Conservation (phyloP, 192 early-diverging fungal genomes). For the Coemansia sp. region DNA sequence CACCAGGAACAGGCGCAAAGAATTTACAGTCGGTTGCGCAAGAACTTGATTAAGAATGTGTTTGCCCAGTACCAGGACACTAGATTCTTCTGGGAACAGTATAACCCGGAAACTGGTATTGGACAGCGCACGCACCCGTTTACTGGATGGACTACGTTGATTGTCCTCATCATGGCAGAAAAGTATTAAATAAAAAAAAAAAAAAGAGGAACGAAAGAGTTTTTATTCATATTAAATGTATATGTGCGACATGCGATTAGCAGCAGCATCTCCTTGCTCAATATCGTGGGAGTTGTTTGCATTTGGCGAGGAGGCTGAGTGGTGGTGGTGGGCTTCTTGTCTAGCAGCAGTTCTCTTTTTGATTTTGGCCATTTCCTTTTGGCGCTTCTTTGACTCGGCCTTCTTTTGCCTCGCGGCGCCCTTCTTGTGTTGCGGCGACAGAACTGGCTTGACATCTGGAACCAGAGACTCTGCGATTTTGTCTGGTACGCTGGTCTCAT, state of each 20-base stretch:
- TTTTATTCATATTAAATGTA: too few relatives aligned
- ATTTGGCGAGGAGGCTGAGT: not conserved
- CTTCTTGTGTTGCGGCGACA: constrained; percentile 7
- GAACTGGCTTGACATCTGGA: not conserved
- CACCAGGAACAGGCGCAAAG: constrained; percentile 66
- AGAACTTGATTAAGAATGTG: constrained; percentile 77
- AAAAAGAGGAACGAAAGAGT: too few relatives aligned
- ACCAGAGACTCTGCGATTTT: not conserved
- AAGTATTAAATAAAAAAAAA: constrained; percentile 62
- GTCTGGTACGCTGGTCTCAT: not conserved
- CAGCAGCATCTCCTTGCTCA: not conserved
- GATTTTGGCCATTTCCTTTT: constrained; percentile 36
- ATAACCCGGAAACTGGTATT: constrained; percentile 71
- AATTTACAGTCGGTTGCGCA: constrained; percentile 76
- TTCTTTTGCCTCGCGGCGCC: constrained; percentile 31
- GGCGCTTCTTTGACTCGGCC: constrained; percentile 39
- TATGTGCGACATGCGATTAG: constrained; percentile 24
- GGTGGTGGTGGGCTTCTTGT: not conserved
- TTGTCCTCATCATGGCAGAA: constrained; percentile 86
- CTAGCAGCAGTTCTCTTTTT: constrained; percentile 31
- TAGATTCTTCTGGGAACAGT: constrained; percentile 94
- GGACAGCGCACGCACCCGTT: constrained; percentile 91
- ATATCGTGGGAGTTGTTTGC: not conserved
- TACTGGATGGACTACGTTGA: constrained; percentile 91
- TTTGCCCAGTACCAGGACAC: constrained; percentile 74